These are phyloP conservation scores for Termitomyces titanicus DNA, from an alignment of 768 basidiomycete species.

Conservation along the genomic window DNA sequence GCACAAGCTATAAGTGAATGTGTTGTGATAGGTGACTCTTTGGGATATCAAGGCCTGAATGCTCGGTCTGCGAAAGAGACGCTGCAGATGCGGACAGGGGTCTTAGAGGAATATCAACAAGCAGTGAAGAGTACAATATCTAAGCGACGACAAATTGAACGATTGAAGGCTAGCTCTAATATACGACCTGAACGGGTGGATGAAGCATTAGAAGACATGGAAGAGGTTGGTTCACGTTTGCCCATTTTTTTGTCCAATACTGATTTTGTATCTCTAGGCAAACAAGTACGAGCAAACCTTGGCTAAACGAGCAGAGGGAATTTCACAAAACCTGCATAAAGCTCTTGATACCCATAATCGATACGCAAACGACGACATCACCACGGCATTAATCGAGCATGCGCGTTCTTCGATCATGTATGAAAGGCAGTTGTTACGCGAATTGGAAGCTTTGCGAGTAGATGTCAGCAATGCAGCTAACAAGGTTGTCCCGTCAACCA, in stretches of 20 bases:
- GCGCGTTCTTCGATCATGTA: conserved; percentile 90
- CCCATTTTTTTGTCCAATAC: not conserved
- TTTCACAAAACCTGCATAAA: conserved; percentile 89
- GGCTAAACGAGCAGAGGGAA: conserved; percentile 83
- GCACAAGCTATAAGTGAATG: conserved; percentile 93
- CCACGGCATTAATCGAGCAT: conserved; percentile 87
- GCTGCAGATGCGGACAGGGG: conserved; percentile 80
- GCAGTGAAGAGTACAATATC: conserved; percentile 93
- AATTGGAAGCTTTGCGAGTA: conserved; percentile 78
- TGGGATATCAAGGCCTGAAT: conserved; percentile 96
- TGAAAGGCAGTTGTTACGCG: conserved; percentile 83
- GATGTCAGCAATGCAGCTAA: conserved; percentile 72
- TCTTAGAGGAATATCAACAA: conserved; percentile 91
- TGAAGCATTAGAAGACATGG: conserved; percentile 88
- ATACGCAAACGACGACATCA: conserved; percentile 88
- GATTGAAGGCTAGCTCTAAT: conserved; percentile 79
- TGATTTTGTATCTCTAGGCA: conserved; percentile 50
- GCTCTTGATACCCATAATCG: conserved; percentile 83
- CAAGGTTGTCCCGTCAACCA: conserved; percentile 46
- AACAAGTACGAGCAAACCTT: conserved; percentile 86
- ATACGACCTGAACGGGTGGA: conserved; percentile 86
- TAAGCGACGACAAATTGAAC: conserved; percentile 88
- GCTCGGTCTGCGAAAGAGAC: conserved; percentile 97
- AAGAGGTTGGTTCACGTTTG: conserved; percentile 58
- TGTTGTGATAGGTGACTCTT: conserved; percentile 91